Evolutionary conservation across 2,329 filamentous ascomycete genomes (phyloP).

Genomic region (Paracamarosporium sp.): DNA sequence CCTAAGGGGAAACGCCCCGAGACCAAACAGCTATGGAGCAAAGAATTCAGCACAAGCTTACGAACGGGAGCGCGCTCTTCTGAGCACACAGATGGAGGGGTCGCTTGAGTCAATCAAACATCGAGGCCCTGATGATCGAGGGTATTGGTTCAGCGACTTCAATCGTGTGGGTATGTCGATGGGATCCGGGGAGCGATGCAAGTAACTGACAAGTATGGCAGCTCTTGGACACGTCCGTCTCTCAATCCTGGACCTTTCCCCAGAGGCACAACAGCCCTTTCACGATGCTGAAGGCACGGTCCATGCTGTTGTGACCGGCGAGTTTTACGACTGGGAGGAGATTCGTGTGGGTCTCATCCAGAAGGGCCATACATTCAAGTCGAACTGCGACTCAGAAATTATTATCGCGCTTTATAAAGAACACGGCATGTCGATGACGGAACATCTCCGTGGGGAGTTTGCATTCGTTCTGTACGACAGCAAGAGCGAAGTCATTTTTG

Average conservation of each 20-base stretch:
- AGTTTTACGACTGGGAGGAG: conserved; percentile 63
- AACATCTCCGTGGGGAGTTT: conserved; percentile 62
- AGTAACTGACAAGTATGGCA: conserved; percentile 15
- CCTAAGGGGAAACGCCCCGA: background rate
- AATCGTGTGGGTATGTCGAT: conserved; percentile 47
- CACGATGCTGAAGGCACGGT: conserved; percentile 34
- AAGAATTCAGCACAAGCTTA: background rate
- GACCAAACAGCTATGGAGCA: background rate
- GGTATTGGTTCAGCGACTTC: conserved; percentile 56
- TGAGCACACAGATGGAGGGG: conserved; percentile 12
- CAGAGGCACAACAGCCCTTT: conserved; percentile 32
- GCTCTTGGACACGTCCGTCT: conserved; percentile 35
- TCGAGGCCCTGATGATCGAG: conserved; percentile 55
- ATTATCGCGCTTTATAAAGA: conserved; percentile 58
- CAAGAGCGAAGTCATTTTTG: conserved; percentile 49
- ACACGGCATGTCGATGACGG: conserved; percentile 53
- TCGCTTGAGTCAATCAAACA: conserved; percentile 44
- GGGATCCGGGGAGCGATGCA: background rate
- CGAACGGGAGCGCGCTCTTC: background rate
- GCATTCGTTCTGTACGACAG: conserved; percentile 61
- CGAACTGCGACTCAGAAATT: conserved; percentile 60
- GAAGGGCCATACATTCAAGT: conserved; percentile 52
- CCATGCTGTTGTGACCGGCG: conserved; percentile 66
- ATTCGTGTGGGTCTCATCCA: conserved; percentile 48
- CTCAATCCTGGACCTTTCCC: conserved; percentile 31